phyloP scores from a whole-genome alignment of 2,329 filamentous ascomycete species.

The Botryotinia calthae region DNA sequence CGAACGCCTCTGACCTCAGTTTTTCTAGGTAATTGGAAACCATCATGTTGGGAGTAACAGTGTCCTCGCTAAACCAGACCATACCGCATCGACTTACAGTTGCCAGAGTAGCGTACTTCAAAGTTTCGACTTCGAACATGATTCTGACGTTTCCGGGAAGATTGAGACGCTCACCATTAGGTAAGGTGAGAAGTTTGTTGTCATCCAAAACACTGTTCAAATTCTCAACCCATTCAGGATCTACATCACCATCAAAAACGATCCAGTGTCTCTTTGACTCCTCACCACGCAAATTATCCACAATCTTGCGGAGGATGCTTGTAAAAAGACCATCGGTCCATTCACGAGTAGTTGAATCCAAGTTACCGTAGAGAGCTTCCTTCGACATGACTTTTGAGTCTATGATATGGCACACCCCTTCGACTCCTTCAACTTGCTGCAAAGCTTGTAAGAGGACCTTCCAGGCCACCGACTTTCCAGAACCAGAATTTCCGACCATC shows the following conservation, averaged over 20 bases:
- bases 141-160: conserved; percentile 93
- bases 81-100: conserved; percentile 99
- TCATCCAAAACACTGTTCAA: conserved; percentile 99
- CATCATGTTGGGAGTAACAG: conserved; percentile 90
- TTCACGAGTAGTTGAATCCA: conserved; percentile 95
- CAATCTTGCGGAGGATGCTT: conserved; percentile 95
- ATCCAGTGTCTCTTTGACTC: conserved; percentile 98
- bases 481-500: conserved; percentile 99
- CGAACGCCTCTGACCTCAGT: conserved; percentile 79
- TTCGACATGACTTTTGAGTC: conserved; percentile 99
- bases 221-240: conserved; percentile 99
- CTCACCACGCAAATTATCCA: conserved; percentile 96
- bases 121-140: conserved; percentile 98
- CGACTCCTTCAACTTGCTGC: conserved; percentile 84
- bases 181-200: conserved; percentile 95
- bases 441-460: conserved; percentile 86
- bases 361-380: conserved; percentile 90
- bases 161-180: conserved; percentile 96
- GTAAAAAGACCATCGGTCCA: conserved; percentile 99
- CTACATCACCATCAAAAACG: conserved; percentile 97
- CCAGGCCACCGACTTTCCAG: conserved; percentile 96
- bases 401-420: conserved; percentile 95
- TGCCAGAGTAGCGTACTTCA: conserved; percentile 95
- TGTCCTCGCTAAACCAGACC: conserved; percentile 99
- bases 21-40: conserved; percentile 85